These are phyloP conservation scores for Groenewaldozyma tartarivorans DNA, from an alignment of 805 yeast species.

Conservation along the genomic window DNA sequence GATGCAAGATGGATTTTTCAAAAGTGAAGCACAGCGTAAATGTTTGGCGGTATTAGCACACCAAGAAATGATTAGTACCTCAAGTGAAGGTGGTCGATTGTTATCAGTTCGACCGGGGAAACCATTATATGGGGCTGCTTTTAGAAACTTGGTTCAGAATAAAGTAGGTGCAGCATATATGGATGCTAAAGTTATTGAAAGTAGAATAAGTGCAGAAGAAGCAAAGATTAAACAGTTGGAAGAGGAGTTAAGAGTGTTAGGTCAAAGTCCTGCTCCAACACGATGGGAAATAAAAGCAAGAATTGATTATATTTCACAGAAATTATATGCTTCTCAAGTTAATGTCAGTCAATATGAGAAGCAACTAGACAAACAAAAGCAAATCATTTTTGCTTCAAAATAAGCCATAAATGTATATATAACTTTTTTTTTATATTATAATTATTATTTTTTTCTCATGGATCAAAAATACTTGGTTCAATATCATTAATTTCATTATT, in stretches of 20 bases:
- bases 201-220: conserved; percentile 49
- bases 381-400: conserved; percentile 3
- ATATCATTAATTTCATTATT: too few relatives aligned
- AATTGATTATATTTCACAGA: conserved; percentile 54
- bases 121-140: conserved; percentile 78
- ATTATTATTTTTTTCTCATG: too few relatives aligned
- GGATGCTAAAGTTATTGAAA: conserved; percentile 52
- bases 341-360: conserved; percentile 41
- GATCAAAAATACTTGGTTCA: neutral
- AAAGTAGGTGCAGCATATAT: conserved; percentile 44
- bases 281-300: conserved; percentile 51
- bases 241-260: conserved; percentile 55
- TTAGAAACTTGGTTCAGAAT: conserved; percentile 53
- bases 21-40: conserved; percentile 31
- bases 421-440: too few relatives aligned
- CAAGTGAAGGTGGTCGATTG: conserved; percentile 70
- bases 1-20: conserved; percentile 24
- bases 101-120: conserved; percentile 64
- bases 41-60: conserved; percentile 67
- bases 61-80: conserved; percentile 61
- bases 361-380: conserved; percentile 18
- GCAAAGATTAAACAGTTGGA: conserved; percentile 57
- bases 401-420: too few relatives aligned
- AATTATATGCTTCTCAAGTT: conserved; percentile 52
- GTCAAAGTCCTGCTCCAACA: conserved; percentile 34